Evolutionary conservation across 176 grass and related monocot species (phyloP).

Genomic region (Lolium rigidum): DNA sequence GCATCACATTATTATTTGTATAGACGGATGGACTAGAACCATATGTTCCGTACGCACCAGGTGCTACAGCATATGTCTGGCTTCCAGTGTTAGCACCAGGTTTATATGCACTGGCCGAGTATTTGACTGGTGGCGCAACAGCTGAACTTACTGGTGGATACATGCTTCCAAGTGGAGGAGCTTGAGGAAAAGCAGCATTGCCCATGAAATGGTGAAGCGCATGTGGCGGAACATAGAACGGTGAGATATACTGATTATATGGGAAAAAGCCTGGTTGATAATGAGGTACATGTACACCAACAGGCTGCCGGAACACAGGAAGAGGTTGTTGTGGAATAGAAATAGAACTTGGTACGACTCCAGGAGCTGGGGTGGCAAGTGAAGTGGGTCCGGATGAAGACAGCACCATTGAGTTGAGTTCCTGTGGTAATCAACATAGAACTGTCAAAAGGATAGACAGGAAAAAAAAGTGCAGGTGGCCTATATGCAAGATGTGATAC

Average conservation of each 20-base stretch:
- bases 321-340: slow-evolving; percentile 74
- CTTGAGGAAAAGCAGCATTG: slow-evolving; percentile 69
- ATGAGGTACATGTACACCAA: slow-evolving; percentile 77
- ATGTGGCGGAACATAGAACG: slow-evolving; percentile 70
- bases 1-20: slow-evolving; percentile 44
- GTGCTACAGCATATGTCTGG: slow-evolving; percentile 63
- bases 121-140: slow-evolving; percentile 61
- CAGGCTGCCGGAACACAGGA: slow-evolving; percentile 73
- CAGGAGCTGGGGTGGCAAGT: slow-evolving; percentile 53
- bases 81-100: slow-evolving; percentile 69
- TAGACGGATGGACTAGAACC: slow-evolving; percentile 67
- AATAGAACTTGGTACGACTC: slow-evolving; percentile 63
- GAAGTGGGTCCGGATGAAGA: slow-evolving; percentile 60
- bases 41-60: slow-evolving; percentile 70
- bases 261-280: slow-evolving; percentile 70
- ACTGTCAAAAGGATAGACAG: slow-evolving; percentile 1
- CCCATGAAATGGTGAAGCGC: slow-evolving; percentile 78
- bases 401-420: slow-evolving; percentile 44
- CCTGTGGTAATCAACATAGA: slow-evolving; percentile 48
- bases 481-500: not conserved
- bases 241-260: slow-evolving; percentile 77
- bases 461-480: not conserved
- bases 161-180: slow-evolving; percentile 65
- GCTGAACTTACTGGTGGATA: slow-evolving; percentile 69
- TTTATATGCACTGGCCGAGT: slow-evolving; percentile 67